Conservation (phyloP, 345 rosid genomes). For the Cardamine occulta region DNA sequence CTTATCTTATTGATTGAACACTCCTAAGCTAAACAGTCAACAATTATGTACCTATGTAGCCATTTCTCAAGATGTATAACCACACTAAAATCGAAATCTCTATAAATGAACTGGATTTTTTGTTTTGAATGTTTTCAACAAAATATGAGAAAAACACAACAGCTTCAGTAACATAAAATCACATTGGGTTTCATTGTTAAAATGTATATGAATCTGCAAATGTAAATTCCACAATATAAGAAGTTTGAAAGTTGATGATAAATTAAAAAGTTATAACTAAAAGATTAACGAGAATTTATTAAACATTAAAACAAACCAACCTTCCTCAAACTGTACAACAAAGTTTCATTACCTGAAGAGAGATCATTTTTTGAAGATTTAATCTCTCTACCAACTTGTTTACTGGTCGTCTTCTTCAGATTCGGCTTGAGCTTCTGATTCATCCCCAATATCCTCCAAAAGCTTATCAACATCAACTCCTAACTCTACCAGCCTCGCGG, state of each 20-base stretch:
- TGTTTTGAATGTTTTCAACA: background rate
- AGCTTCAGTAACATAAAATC: background rate
- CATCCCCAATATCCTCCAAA: conserved; percentile 91
- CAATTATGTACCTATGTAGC: background rate
- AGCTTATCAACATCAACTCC: conserved; percentile 86
- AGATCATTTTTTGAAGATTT: conserved; percentile 9
- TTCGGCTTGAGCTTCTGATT: conserved; percentile 71
- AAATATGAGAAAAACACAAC: background rate
- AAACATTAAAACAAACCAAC: conserved; percentile 7
- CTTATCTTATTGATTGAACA: background rate
- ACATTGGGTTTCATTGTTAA: background rate
- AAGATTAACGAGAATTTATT: conserved; percentile 9
- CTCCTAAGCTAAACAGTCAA: background rate
- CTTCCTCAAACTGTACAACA: conserved; percentile 35
- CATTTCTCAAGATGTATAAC: background rate
- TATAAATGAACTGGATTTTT: background rate
- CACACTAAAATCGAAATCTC: background rate
- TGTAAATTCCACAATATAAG: background rate
- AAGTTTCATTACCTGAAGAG: conserved; percentile 24
- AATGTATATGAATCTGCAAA: conserved; percentile 1
- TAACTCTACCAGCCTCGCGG: conserved; percentile 68
- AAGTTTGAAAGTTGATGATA: conserved; percentile 17
- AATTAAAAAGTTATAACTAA: background rate
- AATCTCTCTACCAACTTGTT: conserved; percentile 25
- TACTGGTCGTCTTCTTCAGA: conserved; percentile 64